These are phyloP conservation scores for Petrea volubilis DNA, from an alignment of 257 asterid species.

Conservation along the genomic window DNA sequence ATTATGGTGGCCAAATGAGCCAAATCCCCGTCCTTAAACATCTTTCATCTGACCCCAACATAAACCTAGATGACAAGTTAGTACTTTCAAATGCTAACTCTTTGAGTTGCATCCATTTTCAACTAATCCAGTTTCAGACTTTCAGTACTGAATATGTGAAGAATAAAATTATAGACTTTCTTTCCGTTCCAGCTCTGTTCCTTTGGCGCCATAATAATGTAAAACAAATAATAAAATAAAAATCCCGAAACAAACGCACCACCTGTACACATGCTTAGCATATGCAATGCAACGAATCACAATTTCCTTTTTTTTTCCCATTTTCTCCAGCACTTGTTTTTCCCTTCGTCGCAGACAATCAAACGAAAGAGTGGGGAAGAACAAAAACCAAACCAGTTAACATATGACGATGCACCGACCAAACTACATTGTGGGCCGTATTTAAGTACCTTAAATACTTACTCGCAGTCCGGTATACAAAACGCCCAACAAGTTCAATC, in stretches of 20 bases:
- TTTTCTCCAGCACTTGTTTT: neutral
- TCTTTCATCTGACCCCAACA: neutral
- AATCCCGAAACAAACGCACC: neutral
- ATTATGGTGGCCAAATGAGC: neutral
- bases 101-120: neutral
- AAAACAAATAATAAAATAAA: neutral
- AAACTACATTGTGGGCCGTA: neutral
- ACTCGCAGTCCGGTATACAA: neutral
- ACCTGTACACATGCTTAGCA: neutral
- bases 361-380: neutral
- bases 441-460: neutral
- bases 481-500: neutral
- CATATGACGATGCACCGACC: neutral
- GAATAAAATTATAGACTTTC: neutral
- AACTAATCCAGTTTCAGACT: neutral
- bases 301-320: neutral
- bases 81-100: neutral
- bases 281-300: neutral
- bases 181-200: neutral
- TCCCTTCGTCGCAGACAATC: neutral
- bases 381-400: neutral
- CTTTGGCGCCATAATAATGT: neutral
- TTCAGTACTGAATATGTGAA: neutral
- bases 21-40: neutral
- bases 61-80: neutral